Evolutionary conservation across 306 rosid species (phyloP).

Genomic region (Quercus variabilis): DNA sequence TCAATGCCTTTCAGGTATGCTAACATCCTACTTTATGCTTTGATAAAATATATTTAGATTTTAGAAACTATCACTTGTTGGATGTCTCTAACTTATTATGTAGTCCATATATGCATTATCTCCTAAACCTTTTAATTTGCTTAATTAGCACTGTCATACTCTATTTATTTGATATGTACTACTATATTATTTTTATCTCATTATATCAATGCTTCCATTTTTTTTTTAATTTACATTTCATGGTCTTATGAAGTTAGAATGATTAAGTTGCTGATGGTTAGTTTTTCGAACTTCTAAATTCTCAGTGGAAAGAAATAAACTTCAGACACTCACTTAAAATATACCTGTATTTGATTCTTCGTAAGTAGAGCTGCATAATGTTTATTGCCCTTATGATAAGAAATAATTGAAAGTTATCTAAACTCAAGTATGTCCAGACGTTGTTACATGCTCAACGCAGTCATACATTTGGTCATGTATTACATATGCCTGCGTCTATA

Average conservation of each 20-base stretch:
- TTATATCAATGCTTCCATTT: background rate
- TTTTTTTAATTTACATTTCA: background rate
- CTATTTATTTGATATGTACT: background rate
- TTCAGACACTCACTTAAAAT: background rate
- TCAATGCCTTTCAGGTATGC: slow-evolving; percentile 91
- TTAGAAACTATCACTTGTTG: background rate
- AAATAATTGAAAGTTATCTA: background rate
- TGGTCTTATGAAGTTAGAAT: background rate
- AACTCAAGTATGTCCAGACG: background rate
- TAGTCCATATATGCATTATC: background rate
- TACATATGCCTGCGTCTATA: background rate
- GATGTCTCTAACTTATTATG: background rate
- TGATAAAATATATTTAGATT: background rate
- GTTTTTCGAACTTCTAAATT: background rate
- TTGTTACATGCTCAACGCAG: background rate
- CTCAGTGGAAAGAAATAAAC: background rate
- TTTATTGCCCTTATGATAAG: background rate
- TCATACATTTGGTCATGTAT: background rate
- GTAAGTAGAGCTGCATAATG: background rate
- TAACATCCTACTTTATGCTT: slow-evolving; percentile 12
- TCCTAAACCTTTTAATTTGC: background rate
- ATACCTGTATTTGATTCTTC: background rate
- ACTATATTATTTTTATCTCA: background rate
- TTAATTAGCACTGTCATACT: background rate
- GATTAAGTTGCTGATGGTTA: background rate